phyloP scores from a whole-genome alignment of 768 basidiomycete genomes.

The Gloeophyllum trabeum region DNA sequence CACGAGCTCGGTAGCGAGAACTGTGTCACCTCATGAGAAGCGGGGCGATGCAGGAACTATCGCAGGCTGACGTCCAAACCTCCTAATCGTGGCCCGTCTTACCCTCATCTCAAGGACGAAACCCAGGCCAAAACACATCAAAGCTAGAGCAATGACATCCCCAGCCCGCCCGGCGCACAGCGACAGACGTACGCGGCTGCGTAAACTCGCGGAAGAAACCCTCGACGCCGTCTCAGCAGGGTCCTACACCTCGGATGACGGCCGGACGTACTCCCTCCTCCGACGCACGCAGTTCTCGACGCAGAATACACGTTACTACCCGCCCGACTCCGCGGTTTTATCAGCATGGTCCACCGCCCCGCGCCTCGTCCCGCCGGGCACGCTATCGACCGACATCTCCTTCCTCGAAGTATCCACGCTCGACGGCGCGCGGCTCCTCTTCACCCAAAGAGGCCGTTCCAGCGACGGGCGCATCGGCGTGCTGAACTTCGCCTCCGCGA shows the following conservation, averaged over 20 bases:
- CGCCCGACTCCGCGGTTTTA: constrained; percentile 34
- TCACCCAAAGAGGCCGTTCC: constrained; percentile 9
- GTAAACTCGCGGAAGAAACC: constrained; percentile 38
- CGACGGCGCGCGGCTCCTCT: constrained; percentile 38
- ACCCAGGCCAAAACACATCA: no score
- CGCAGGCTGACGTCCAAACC: neutral
- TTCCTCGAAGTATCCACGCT: constrained; percentile 55
- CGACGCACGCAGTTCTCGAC: constrained; percentile 21
- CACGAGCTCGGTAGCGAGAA: neutral
- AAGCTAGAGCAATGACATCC: no score
- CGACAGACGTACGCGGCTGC: no score
- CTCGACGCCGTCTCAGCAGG: constrained; percentile 37
- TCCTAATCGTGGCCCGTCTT: no score
- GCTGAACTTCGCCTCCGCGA: constrained; percentile 71
- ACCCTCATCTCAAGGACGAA: no score
- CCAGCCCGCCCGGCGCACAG: no score
- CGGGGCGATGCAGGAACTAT: neutral
- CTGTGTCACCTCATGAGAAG: neutral
- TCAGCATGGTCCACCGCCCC: constrained; percentile 29
- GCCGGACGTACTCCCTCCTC: constrained; percentile 21
- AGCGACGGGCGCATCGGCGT: constrained; percentile 32
- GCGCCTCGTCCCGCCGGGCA: constrained; percentile 1
- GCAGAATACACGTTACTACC: constrained; percentile 40
- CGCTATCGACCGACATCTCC: constrained; percentile 23
- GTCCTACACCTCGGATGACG: constrained; percentile 20